Percentiles rank a stretch among this genome's conserved stretches.
These are phyloP conservation scores for Wickerhamiella sergipiensis DNA, from an alignment of 805 yeast species.

Conservation along the genomic window DNA sequence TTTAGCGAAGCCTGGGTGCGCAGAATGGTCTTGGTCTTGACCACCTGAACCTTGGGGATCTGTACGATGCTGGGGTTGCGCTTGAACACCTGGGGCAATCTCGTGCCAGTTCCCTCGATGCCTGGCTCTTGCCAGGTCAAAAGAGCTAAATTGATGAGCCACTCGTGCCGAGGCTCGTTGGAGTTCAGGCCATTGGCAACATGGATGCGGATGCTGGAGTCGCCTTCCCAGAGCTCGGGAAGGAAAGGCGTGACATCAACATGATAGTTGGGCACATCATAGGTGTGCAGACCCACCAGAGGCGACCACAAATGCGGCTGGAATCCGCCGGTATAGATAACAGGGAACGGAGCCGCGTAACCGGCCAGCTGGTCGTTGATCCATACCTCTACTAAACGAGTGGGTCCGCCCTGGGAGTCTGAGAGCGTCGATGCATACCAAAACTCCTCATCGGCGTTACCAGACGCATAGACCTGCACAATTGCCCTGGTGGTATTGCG, in stretches of 20 bases:
- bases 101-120: conserved; percentile 17
- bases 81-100: neutral
- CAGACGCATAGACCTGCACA: conserved; percentile 48
- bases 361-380: conserved; percentile 46
- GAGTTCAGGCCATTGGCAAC: conserved; percentile 25
- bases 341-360: conserved; percentile 51
- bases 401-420: conserved; percentile 2
- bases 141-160: conserved; percentile 23
- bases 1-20: neutral
- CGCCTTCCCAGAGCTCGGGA: conserved; percentile 47
- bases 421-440: conserved; percentile 36
- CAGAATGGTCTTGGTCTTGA: neutral
- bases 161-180: conserved; percentile 12
- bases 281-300: conserved; percentile 58
- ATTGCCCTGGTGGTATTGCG: conserved; percentile 43
- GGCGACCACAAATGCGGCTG: conserved; percentile 75
- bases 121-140: conserved; percentile 20
- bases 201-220: conserved; percentile 34
- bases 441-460: conserved; percentile 66
- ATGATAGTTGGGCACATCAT: conserved; percentile 53
- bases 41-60: neutral
- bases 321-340: conserved; percentile 66
- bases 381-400: conserved; percentile 49
- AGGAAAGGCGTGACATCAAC: conserved; percentile 56
- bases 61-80: conserved; percentile 3